Evolutionary conservation across 2,329 filamentous ascomycete genomes (phyloP).

Genomic region (Colletotrichum sp.): DNA sequence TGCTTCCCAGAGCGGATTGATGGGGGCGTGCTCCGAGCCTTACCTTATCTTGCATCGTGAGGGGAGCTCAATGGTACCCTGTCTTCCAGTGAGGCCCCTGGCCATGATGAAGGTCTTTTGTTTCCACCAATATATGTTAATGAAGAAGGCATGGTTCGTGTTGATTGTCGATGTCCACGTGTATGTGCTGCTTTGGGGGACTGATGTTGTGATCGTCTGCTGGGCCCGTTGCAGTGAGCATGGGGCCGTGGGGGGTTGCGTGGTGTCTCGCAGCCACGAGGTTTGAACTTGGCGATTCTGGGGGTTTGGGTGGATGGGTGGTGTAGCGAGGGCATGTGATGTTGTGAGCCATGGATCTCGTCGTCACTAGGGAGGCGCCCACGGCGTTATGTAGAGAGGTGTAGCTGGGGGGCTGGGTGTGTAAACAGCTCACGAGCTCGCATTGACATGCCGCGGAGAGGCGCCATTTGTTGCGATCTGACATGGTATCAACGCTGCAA

Average conservation of each 20-base stretch:
- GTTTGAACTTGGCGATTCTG: background rate
- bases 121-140: background rate
- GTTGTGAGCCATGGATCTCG: background rate
- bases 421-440: background rate
- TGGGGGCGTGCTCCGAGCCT: background rate
- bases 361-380: background rate
- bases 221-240: background rate
- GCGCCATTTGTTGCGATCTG: background rate
- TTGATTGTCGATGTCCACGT: background rate
- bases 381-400: background rate
- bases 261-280: background rate
- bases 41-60: slow-evolving; percentile 12
- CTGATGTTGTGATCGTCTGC: background rate
- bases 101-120: background rate
- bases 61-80: background rate
- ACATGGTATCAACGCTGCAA: background rate
- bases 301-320: background rate
- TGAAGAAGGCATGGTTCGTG: background rate
- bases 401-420: background rate
- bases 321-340: background rate
- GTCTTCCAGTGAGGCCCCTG: background rate
- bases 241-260: background rate
- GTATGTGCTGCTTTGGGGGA: background rate
- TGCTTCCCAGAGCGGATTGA: slow-evolving; percentile 13
- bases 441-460: background rate